Evolutionary conservation across 2,329 filamentous ascomycete genomes (phyloP).

Genomic region (Calonectria naviculata): DNA sequence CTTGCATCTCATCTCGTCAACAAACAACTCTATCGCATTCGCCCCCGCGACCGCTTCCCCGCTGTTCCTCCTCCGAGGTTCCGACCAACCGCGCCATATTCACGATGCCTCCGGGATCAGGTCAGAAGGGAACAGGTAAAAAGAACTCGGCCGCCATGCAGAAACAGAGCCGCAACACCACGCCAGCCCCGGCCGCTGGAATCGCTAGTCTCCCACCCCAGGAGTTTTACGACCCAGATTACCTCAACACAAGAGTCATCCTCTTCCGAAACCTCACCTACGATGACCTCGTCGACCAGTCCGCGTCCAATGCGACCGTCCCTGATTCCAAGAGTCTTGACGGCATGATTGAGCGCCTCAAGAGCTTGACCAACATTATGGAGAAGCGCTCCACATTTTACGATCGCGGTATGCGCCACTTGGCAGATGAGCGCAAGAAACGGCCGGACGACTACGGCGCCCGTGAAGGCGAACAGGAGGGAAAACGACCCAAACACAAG

Average conservation of each 20-base stretch:
- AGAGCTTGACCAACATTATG: slow-evolving; percentile 73
- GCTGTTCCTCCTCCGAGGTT: slow-evolving; percentile 9
- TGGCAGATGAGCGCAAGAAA: slow-evolving; percentile 74
- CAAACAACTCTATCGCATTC: slow-evolving; percentile 17
- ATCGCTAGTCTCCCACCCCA: slow-evolving; percentile 65
- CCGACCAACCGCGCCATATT: background rate
- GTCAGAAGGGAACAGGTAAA: slow-evolving; percentile 73
- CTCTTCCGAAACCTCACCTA: slow-evolving; percentile 70
- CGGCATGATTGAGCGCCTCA: slow-evolving; percentile 71
- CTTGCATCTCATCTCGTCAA: slow-evolving; percentile 18
- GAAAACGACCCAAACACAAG: slow-evolving; percentile 76
- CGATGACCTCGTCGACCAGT: slow-evolving; percentile 77
- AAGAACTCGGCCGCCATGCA: slow-evolving; percentile 71
- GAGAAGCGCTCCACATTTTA: slow-evolving; percentile 75
- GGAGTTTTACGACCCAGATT: slow-evolving; percentile 69
- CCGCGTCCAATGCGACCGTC: slow-evolving; percentile 65
- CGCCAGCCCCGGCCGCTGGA: slow-evolving; percentile 61
- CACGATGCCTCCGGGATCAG: slow-evolving; percentile 67
- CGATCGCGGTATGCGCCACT: slow-evolving; percentile 78
- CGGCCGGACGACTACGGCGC: slow-evolving; percentile 65
- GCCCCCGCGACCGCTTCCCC: slow-evolving; percentile 6
- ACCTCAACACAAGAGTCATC: slow-evolving; percentile 72
- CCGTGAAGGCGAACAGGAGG: slow-evolving; percentile 61
- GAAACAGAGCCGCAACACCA: slow-evolving; percentile 83
- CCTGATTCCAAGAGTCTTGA: slow-evolving; percentile 74